Percentiles rank a stretch among this genome's conserved stretches.
phyloP scores from a whole-genome alignment of 257 asterid genomes.

The Solanum microdontum region DNA sequence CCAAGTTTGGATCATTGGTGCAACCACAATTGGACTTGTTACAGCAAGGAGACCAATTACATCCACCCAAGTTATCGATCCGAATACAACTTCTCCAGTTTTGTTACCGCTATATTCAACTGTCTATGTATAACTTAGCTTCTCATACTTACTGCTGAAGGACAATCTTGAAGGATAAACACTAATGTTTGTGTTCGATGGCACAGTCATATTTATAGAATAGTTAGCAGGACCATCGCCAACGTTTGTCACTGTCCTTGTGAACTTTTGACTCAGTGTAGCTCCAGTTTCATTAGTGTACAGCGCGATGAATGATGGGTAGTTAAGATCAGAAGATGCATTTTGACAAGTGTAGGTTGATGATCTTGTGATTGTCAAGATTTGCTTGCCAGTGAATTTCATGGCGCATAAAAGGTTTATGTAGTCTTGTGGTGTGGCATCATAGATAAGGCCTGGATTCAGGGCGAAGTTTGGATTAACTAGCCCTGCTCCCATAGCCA shows the following conservation, averaged over 20 bases:
- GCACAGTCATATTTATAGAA: slow-evolving; percentile 15
- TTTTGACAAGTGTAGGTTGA: neutral
- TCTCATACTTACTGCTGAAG: slow-evolving; percentile 30
- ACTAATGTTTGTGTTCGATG: slow-evolving; percentile 10
- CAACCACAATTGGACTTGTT: slow-evolving; percentile 41
- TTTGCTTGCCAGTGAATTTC: neutral
- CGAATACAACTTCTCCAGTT: slow-evolving; percentile 15
- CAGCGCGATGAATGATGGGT: neutral
- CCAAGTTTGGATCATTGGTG: slow-evolving; percentile 8
- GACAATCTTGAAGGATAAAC: slow-evolving; percentile 20
- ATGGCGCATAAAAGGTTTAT: neutral
- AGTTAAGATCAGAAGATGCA: neutral
- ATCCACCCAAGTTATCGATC: slow-evolving; percentile 41
- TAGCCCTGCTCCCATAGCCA: neutral
- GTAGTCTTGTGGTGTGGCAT: neutral
- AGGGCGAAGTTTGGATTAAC: neutral
- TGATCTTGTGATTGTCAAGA: neutral
- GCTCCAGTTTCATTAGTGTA: neutral
- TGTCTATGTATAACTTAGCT: slow-evolving; percentile 15
- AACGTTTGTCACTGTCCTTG: slow-evolving; percentile 10
- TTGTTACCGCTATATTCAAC: slow-evolving; percentile 8
- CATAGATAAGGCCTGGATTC: neutral
- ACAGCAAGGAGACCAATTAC: slow-evolving; percentile 26
- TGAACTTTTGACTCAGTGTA: neutral
- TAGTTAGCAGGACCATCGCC: slow-evolving; percentile 23